These are phyloP conservation scores for Fusarium sp. DNA, from an alignment of 2,329 filamentous ascomycete genomes.

Conservation along the genomic window DNA sequence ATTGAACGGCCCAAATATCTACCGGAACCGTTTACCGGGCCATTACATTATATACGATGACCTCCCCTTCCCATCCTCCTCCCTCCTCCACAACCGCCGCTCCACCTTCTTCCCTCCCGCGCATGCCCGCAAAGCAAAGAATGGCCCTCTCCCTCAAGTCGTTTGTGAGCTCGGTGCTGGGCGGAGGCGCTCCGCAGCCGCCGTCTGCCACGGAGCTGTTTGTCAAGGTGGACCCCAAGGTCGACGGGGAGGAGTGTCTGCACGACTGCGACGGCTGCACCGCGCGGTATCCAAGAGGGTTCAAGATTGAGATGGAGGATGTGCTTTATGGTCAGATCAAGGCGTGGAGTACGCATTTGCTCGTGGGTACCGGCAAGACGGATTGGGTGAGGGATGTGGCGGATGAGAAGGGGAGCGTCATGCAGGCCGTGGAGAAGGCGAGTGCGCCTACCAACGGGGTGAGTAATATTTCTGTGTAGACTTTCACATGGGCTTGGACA, in stretches of 20 bases:
- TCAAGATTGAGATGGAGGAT: constrained; percentile 82
- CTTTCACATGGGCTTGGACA: neutral
- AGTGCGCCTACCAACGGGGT: constrained; percentile 76
- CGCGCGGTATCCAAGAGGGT: constrained; percentile 77
- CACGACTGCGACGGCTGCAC: constrained; percentile 88
- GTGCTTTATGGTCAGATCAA: constrained; percentile 87
- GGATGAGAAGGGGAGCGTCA: constrained; percentile 87
- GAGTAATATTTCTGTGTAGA: constrained; percentile 47
- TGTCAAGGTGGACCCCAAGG: constrained; percentile 75
- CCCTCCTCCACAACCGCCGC: constrained; percentile 25
- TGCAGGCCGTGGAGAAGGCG: constrained; percentile 76
- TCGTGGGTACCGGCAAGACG: constrained; percentile 94
- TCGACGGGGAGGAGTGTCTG: constrained; percentile 90
- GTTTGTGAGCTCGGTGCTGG: constrained; percentile 48
- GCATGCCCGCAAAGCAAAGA: constrained; percentile 52
- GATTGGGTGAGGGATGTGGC: constrained; percentile 93
- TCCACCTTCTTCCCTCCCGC: constrained; percentile 34
- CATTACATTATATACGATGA: constrained; percentile 17
- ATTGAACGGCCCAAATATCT: constrained; percentile 33
- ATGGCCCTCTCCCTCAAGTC: constrained; percentile 57
- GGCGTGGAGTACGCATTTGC: constrained; percentile 87
- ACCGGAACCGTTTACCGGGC: constrained; percentile 4
- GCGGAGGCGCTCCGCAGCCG: constrained; percentile 36
- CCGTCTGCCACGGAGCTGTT: constrained; percentile 69
- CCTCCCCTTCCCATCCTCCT: neutral